Evolutionary conservation across 768 basidiomycete species (phyloP).

Genomic region (Russula dissimulans): DNA sequence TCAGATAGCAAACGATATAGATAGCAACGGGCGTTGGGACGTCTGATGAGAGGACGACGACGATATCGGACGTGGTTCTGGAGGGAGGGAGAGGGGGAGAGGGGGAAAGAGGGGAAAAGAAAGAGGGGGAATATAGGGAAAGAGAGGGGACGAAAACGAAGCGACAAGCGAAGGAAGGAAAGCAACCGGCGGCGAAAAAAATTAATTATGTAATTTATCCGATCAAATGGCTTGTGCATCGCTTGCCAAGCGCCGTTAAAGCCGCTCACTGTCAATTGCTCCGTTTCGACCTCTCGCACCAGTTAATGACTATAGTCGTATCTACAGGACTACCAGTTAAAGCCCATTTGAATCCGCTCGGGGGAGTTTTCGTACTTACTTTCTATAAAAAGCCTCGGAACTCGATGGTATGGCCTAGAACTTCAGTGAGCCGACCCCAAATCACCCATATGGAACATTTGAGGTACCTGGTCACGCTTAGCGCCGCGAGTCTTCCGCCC

Average conservation of each 20-base stretch:
- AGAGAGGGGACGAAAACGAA: too few relatives aligned
- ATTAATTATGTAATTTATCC: slow-evolving; percentile 1
- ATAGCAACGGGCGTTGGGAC: neutral
- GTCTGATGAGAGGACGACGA: neutral
- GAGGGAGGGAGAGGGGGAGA: neutral
- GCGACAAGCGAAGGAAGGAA: too few relatives aligned
- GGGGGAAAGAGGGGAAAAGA: too few relatives aligned
- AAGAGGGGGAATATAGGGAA: neutral
- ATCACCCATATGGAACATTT: neutral
- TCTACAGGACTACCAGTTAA: neutral
- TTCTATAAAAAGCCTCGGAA: slow-evolving; percentile 78
- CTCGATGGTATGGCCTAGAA: slow-evolving; percentile 53
- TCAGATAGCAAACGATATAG: neutral
- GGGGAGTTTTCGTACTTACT: slow-evolving; percentile 36
- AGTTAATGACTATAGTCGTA: slow-evolving; percentile 14
- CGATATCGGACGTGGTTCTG: neutral
- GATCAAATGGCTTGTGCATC: too few relatives aligned
- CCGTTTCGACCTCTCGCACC: too few relatives aligned
- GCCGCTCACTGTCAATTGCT: too few relatives aligned
- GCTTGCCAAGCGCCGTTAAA: too few relatives aligned
- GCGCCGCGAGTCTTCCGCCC: slow-evolving; percentile 57
- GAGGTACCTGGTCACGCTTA: slow-evolving; percentile 40
- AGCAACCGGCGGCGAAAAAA: too few relatives aligned
- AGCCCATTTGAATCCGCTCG: neutral
- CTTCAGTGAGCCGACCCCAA: neutral